These are phyloP conservation scores for Alternaria tenuissima DNA, from an alignment of 2,329 filamentous ascomycete genomes.

Conservation along the genomic window DNA sequence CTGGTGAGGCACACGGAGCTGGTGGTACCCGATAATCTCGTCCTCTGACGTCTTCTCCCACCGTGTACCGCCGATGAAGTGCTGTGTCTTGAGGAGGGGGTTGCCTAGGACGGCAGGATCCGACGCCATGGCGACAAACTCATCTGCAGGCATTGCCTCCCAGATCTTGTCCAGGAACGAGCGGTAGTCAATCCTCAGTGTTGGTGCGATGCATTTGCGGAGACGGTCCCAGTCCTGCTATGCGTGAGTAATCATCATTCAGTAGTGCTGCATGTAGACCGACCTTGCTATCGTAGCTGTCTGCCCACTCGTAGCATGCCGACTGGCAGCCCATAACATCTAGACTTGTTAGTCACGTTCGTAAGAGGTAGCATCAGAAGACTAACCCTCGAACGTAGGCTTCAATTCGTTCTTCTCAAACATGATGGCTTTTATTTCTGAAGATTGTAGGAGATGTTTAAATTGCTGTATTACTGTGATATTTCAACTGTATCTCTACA, in stretches of 20 bases:
- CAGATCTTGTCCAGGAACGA: slow-evolving; percentile 64
- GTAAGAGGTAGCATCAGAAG: neutral
- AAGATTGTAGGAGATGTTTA: neutral
- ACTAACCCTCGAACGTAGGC: slow-evolving; percentile 47
- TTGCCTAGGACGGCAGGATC: slow-evolving; percentile 63
- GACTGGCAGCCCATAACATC: slow-evolving; percentile 62
- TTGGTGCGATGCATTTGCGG: slow-evolving; percentile 69
- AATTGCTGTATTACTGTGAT: neutral
- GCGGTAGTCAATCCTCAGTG: slow-evolving; percentile 72
- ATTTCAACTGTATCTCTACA: slow-evolving; percentile 1
- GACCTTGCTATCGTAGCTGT: slow-evolving; percentile 70
- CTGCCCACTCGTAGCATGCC: slow-evolving; percentile 68
- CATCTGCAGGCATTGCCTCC: slow-evolving; percentile 64
- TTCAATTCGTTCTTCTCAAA: slow-evolving; percentile 40
- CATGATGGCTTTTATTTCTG: slow-evolving; percentile 31
- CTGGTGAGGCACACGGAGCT: slow-evolving; percentile 67
- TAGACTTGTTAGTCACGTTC: slow-evolving; percentile 28
- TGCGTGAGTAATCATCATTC: slow-evolving; percentile 5
- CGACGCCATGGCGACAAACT: slow-evolving; percentile 63
- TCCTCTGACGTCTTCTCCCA: slow-evolving; percentile 61
- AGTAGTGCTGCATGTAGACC: neutral
- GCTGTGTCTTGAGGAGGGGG: slow-evolving; percentile 63
- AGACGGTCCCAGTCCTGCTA: slow-evolving; percentile 66
- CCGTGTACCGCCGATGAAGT: slow-evolving; percentile 63
- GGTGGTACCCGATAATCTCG: slow-evolving; percentile 63